Evolutionary conservation across 2,329 filamentous ascomycete species (phyloP), one percentile per base, ranked within the genome.

Genomic region (Arthroderma sp.): DNA sequence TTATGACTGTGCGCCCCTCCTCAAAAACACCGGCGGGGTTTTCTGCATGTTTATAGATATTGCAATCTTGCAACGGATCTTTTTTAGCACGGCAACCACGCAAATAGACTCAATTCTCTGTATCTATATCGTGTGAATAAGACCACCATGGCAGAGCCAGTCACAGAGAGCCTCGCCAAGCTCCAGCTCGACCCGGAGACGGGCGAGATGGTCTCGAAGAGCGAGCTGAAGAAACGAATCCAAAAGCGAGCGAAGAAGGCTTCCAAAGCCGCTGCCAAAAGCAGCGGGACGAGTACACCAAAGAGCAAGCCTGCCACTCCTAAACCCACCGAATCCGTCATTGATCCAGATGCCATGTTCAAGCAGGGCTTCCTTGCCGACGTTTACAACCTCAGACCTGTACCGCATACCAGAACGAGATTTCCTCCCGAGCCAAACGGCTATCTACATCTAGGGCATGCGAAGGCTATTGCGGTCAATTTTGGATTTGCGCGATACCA

Each of bases 401-500:
- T 71, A 38, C 75, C 74, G 48, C 54, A 48, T 6, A 47, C 45
- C 28, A 54, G 81, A 40, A 87, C 83, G 3, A 78, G 83, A 53
- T 88, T 89, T 58, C 84, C 84, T 2, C 84, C 84, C 15, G 84
- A 89, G 66, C 91, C 91, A 40, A 96, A 96, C 62, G 91, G 89
- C 44, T 95, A 83, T 61, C 75, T 95, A 6, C 88, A 95, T 60
- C 83, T 96, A 54, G 89, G 89, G 15, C 91, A 96, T 61, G 84
- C 83, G 52, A 96, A 96, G 69, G 89, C 91, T 22, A 95, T 96
- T 62, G 83, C 86, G 0, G 79, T 96, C 63, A 95, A 96, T 66
- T 96, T 96, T 66, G 89, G 89, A 5, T 96, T 95, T 61, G 89
- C 91, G 9, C 78, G 77, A 58, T 80, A 81, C 58, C 84, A 94